phyloP scores from a whole-genome alignment of 1,284 basidiomycete species.

The Ustilago sp. region DNA sequence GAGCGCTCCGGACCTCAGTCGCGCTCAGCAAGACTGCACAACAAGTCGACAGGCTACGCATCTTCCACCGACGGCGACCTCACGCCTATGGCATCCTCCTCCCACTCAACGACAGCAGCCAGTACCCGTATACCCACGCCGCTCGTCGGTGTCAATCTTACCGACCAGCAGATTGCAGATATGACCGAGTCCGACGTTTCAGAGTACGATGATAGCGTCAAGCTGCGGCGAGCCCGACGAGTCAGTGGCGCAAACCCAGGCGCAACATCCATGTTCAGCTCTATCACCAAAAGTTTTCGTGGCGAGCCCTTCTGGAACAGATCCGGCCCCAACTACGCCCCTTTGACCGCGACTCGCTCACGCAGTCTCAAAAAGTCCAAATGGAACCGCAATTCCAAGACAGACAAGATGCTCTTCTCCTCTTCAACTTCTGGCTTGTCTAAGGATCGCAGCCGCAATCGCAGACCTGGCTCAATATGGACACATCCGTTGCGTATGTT shows the following conservation, averaged over 20 bases:
- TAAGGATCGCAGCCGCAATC: slow-evolving; percentile 28
- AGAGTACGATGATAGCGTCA: slow-evolving; percentile 51
- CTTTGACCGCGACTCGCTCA: slow-evolving; percentile 29
- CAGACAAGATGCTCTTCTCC: slow-evolving; percentile 41
- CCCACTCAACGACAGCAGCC: slow-evolving; percentile 8
- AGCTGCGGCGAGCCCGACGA: slow-evolving; percentile 31
- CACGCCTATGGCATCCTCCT: slow-evolving; percentile 40
- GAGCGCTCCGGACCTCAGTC: slow-evolving; percentile 24
- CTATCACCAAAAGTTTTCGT: slow-evolving; percentile 38
- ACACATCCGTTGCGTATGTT: slow-evolving; percentile 40
- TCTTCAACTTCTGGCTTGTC: slow-evolving; percentile 19
- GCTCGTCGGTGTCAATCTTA: slow-evolving; percentile 43
- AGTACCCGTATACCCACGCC: slow-evolving; percentile 38
- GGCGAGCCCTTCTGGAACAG: slow-evolving; percentile 45
- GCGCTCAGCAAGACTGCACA: slow-evolving; percentile 20
- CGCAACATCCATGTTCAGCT: slow-evolving; percentile 33
- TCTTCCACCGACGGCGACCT: slow-evolving; percentile 57
- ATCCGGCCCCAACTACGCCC: slow-evolving; percentile 24
- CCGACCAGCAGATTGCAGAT: slow-evolving; percentile 44
- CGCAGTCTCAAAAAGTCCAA: slow-evolving; percentile 44
- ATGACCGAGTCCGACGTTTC: slow-evolving; percentile 56
- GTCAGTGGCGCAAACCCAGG: slow-evolving; percentile 21
- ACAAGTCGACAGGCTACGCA: slow-evolving; percentile 41
- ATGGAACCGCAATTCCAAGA: slow-evolving; percentile 43
- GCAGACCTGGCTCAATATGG: slow-evolving; percentile 29